These are phyloP conservation scores for Mangifera indica DNA, from an alignment of 345 rosid species.

Conservation along the genomic window DNA sequence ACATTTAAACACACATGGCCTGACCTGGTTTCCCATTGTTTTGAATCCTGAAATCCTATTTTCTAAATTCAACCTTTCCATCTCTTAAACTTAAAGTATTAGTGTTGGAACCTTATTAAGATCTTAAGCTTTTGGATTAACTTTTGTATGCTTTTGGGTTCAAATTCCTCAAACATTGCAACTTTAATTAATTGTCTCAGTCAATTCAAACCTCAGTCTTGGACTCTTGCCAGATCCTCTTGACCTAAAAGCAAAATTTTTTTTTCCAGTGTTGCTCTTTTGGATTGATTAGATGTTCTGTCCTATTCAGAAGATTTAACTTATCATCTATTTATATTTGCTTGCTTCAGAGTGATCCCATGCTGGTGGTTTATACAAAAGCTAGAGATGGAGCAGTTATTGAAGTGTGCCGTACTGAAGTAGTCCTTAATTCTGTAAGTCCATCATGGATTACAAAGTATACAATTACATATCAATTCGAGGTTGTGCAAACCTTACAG, in stretches of 20 bases:
- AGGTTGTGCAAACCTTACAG: slow-evolving; percentile 73
- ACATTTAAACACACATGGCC: no score
- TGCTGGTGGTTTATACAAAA: slow-evolving; percentile 69
- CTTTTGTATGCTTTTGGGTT: no score
- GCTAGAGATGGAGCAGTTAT: slow-evolving; percentile 61
- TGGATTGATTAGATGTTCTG: slow-evolving; percentile 4
- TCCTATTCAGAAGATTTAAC: slow-evolving; percentile 18
- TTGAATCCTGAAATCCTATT: no score
- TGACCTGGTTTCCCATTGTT: no score
- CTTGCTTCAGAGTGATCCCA: slow-evolving; percentile 79
- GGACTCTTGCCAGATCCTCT: no score
- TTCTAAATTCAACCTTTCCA: no score
- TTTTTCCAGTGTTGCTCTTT: background rate
- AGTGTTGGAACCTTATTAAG: no score
- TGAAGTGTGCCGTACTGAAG: slow-evolving; percentile 78
- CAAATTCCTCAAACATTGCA: no score
- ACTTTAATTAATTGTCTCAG: no score
- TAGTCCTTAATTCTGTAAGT: slow-evolving; percentile 72
- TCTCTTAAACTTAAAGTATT: no score
- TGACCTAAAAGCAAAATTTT: background rate
- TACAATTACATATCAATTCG: slow-evolving; percentile 58
- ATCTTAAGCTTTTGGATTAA: no score
- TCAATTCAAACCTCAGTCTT: no score
- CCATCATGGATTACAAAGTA: slow-evolving; percentile 72
- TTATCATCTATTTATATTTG: slow-evolving; percentile 23